A percentile compares a stretch with the other conserved stretches of the same genome.
These are phyloP conservation scores for Colletotrichum falcatum DNA, from an alignment of 2,329 filamentous ascomycete genomes.

Conservation along the genomic window DNA sequence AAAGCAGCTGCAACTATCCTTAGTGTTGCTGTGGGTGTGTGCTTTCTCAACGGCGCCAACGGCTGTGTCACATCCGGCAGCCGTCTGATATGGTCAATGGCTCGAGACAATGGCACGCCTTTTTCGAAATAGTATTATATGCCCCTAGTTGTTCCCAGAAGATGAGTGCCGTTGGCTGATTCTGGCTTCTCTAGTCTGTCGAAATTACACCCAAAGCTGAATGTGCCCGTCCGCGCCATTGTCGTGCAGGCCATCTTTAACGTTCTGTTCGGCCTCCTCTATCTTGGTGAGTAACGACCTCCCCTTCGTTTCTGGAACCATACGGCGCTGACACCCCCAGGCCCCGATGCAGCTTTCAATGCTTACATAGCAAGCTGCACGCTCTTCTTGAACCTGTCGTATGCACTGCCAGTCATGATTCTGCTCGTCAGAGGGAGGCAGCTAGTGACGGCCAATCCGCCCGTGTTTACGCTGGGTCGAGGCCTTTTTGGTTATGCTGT, in stretches of 20 bases:
- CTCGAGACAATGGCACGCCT: slow-evolving; percentile 49
- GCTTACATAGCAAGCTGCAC: slow-evolving; percentile 60
- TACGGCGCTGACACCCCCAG: background rate
- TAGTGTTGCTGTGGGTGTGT: slow-evolving; percentile 45
- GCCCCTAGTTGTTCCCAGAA: background rate
- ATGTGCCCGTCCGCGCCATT: slow-evolving; percentile 58
- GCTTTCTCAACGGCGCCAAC: slow-evolving; percentile 48
- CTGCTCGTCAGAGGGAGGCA: slow-evolving; percentile 53
- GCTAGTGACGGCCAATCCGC: slow-evolving; percentile 42
- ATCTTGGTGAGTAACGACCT: slow-evolving; percentile 49
- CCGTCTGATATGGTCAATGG: slow-evolving; percentile 54
- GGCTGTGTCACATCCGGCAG: slow-evolving; percentile 52
- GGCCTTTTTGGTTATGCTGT: slow-evolving; percentile 17
- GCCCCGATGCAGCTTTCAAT: slow-evolving; percentile 58
- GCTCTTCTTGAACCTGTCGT: slow-evolving; percentile 60
- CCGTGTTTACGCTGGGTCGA: slow-evolving; percentile 11
- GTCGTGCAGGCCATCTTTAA: slow-evolving; percentile 57
- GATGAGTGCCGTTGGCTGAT: background rate
- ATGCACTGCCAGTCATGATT: slow-evolving; percentile 55
- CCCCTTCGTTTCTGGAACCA: background rate
- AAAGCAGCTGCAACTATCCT: slow-evolving; percentile 46
- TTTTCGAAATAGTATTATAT: slow-evolving; percentile 28
- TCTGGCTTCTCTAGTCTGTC: background rate
- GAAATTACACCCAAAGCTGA: slow-evolving; percentile 51
- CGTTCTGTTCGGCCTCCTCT: slow-evolving; percentile 59